phyloP scores from a whole-genome alignment of 352 stramenopile genomes.

The Peronospora tabacina region DNA sequence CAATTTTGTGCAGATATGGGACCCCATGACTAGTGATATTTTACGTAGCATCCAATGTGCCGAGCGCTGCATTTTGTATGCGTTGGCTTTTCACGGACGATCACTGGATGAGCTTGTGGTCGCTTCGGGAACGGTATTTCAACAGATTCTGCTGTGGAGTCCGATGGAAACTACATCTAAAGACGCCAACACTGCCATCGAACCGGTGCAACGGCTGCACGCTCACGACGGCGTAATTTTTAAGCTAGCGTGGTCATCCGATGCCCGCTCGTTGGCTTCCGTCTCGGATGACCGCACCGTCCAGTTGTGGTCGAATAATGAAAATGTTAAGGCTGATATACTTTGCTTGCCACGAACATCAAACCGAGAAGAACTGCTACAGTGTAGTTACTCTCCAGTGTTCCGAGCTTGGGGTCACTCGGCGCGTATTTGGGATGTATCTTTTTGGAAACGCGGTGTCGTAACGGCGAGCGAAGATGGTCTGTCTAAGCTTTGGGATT shows the following conservation, averaged over 20 bases:
- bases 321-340: constrained; percentile 6
- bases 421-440: constrained; percentile 81
- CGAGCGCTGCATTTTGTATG: constrained; percentile 79
- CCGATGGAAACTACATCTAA: constrained; percentile 22
- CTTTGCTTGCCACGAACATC: constrained; percentile 4
- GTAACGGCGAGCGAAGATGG: constrained; percentile 75
- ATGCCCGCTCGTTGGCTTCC: constrained; percentile 60
- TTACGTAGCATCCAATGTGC: constrained; percentile 57
- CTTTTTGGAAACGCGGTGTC: constrained; percentile 42
- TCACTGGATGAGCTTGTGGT: constrained; percentile 49
- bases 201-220: constrained; percentile 55
- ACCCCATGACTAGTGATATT: constrained; percentile 32
- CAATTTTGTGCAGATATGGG: constrained; percentile 82
- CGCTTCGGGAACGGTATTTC: constrained; percentile 79
- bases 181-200: constrained; percentile 13
- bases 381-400: constrained; percentile 32
- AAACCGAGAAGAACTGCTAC: constrained; percentile 16
- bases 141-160: constrained; percentile 81
- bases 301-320: constrained; percentile 64
- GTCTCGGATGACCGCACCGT: constrained; percentile 83
- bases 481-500: constrained; percentile 65
- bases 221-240: constrained; percentile 82
- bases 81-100: constrained; percentile 71
- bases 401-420: constrained; percentile 79
- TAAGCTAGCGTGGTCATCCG: constrained; percentile 66